A percentile compares a stretch with the other conserved stretches of the same genome.
phyloP scores from a whole-genome alignment of 2,329 filamentous ascomycete genomes.

The Eurotiales sp. region DNA sequence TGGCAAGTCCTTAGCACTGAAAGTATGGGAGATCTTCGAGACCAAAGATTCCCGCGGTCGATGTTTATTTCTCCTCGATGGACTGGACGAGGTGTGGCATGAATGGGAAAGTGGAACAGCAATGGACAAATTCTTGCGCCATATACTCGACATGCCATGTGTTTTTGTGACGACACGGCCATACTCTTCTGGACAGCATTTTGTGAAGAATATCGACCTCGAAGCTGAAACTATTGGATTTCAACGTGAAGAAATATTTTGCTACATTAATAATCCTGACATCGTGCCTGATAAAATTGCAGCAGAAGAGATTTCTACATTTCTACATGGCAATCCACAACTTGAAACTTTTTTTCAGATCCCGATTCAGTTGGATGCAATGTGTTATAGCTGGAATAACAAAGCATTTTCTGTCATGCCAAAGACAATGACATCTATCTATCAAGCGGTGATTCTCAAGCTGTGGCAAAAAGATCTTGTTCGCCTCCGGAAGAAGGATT shows the following conservation, averaged over 20 bases:
- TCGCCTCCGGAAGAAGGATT: slow-evolving; percentile 21
- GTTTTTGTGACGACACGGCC: slow-evolving; percentile 43
- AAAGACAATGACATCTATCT: slow-evolving; percentile 36
- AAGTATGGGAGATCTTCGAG: slow-evolving; percentile 19
- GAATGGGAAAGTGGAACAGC: slow-evolving; percentile 15
- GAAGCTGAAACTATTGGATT: slow-evolving; percentile 43
- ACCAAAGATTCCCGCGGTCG: neutral
- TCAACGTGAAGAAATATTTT: slow-evolving; percentile 31
- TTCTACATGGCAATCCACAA: slow-evolving; percentile 29
- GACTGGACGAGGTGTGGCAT: slow-evolving; percentile 41
- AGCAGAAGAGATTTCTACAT: slow-evolving; percentile 26
- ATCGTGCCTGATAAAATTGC: slow-evolving; percentile 8
- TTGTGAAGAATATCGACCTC: slow-evolving; percentile 23
- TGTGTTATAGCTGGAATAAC: slow-evolving; percentile 38
- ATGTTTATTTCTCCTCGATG: slow-evolving; percentile 41
- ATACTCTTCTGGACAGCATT: slow-evolving; percentile 16
- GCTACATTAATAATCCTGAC: slow-evolving; percentile 25
- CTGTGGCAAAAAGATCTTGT: slow-evolving; percentile 40
- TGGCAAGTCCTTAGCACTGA: slow-evolving; percentile 16
- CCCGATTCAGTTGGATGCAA: slow-evolving; percentile 43
- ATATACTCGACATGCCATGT: slow-evolving; percentile 31
- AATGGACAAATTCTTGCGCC: slow-evolving; percentile 22
- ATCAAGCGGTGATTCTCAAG: slow-evolving; percentile 10
- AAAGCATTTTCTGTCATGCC: slow-evolving; percentile 12
- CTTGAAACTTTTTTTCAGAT: slow-evolving; percentile 39